These are phyloP conservation scores for Hyaloscypha bicolor DNA, from an alignment of 495 filamentous ascomycete species.

Conservation along the genomic window DNA sequence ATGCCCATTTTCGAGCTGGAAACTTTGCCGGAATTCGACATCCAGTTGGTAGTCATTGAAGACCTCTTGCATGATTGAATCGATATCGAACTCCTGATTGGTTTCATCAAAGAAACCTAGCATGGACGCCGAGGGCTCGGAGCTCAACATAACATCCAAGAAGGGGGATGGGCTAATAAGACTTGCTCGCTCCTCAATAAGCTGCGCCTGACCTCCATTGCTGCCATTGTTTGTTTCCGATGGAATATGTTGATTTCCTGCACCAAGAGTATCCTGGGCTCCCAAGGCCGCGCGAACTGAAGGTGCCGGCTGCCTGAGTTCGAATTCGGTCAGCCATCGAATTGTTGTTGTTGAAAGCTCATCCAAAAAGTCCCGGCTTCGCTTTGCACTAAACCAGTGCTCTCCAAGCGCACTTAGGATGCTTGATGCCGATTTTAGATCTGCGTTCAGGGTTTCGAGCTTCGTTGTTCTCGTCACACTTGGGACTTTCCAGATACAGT, in stretches of 20 bases:
- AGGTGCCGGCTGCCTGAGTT: background rate
- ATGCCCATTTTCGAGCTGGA: background rate
- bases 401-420: conserved; percentile 51
- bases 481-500: conserved; percentile 45
- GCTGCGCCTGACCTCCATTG: background rate
- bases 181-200: background rate
- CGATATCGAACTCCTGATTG: background rate
- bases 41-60: conserved; percentile 9
- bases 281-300: background rate
- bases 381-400: conserved; percentile 47
- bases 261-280: background rate
- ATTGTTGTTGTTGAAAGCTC: conserved; percentile 44
- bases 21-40: conserved; percentile 3
- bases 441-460: conserved; percentile 43
- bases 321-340: conserved; percentile 39
- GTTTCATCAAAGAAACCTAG: conserved; percentile 1
- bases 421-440: conserved; percentile 42
- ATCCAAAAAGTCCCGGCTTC: conserved; percentile 47
- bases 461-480: conserved; percentile 37
- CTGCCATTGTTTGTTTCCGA: background rate
- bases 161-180: background rate
- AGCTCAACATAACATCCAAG: conserved; percentile 4
- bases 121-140: conserved; percentile 1
- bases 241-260: background rate
- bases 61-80: conserved; percentile 6